Conservation (phyloP, 495 filamentous ascomycete species). For the Aspergillus steynii region DNA sequence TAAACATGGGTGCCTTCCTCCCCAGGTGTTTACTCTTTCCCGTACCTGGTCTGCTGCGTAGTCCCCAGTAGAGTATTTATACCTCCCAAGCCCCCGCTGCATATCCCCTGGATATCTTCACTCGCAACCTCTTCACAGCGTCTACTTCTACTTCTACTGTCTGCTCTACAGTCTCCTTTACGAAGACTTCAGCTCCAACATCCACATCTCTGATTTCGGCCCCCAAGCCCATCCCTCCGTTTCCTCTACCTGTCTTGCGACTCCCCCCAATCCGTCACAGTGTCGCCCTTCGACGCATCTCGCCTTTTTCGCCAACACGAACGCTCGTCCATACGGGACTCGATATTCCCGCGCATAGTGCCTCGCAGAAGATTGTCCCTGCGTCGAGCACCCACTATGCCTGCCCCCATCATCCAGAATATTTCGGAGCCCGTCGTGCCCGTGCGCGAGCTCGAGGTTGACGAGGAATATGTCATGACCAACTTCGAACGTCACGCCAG, state of each 20-base stretch:
- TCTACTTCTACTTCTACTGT: not conserved
- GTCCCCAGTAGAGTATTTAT: not conserved
- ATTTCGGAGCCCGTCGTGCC: conserved; percentile 30
- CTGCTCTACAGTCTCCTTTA: not conserved
- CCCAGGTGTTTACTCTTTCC: conserved; percentile 7
- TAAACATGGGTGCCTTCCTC: conserved; percentile 15
- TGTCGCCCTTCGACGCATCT: conserved; percentile 33
- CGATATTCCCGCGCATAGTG: conserved; percentile 19
- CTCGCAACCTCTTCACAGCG: not conserved
- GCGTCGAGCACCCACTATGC: conserved; percentile 37
- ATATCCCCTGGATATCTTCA: not conserved
- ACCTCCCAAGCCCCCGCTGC: not conserved
- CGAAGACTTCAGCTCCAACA: not conserved
- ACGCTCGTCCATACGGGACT: conserved; percentile 23
- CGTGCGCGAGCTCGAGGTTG: conserved; percentile 43
- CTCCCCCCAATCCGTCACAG: conserved; percentile 29
- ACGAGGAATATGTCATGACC: conserved; percentile 44
- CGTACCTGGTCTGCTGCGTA: not conserved
- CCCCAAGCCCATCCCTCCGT: conserved; percentile 8
- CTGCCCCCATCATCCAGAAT: conserved; percentile 23
- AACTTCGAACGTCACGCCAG: conserved; percentile 40
- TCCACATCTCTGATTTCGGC: conserved; percentile 7
- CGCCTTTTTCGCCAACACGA: conserved; percentile 27
- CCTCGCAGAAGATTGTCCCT: conserved; percentile 16
- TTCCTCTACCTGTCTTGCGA: conserved; percentile 20